These are phyloP conservation scores for Samsoniella hepiali DNA, from an alignment of 2,329 filamentous ascomycete species.

Conservation along the genomic window DNA sequence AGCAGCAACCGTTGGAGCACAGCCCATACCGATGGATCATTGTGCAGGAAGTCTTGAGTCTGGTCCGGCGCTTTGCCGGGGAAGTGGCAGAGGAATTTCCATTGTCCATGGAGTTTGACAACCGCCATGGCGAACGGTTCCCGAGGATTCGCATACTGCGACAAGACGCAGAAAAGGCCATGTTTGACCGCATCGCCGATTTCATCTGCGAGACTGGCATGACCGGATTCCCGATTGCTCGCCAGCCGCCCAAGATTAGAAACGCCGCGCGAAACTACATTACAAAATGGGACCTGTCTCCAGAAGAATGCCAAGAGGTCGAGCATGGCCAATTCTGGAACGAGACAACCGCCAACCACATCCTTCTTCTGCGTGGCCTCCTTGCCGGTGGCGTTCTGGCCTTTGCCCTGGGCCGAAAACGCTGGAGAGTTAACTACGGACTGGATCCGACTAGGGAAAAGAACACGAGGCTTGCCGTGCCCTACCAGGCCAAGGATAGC, in stretches of 20 bases:
- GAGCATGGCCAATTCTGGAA: background rate
- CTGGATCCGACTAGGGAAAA: constrained; percentile 42
- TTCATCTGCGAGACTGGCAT: constrained; percentile 31
- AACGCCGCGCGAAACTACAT: background rate
- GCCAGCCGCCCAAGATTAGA: constrained; percentile 25
- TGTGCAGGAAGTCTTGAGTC: constrained; percentile 38
- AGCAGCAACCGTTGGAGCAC: constrained; percentile 47
- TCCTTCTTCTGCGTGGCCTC: constrained; percentile 49
- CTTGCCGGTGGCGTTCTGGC: constrained; percentile 52
- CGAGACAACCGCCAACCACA: background rate
- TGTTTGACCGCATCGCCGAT: constrained; percentile 36
- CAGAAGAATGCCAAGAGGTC: background rate
- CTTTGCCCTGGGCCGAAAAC: constrained; percentile 53
- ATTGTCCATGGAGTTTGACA: background rate
- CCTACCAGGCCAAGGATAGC: constrained; percentile 57
- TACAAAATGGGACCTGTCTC: background rate
- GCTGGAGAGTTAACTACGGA: constrained; percentile 66
- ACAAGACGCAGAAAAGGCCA: background rate
- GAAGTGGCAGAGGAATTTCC: background rate
- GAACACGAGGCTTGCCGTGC: constrained; percentile 50
- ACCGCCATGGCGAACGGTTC: background rate
- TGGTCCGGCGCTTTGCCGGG: background rate
- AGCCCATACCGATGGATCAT: constrained; percentile 54
- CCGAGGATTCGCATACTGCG: background rate
- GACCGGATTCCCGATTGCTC: constrained; percentile 39